A percentile compares a stretch with the other conserved stretches of the same genome.
Conservation (phyloP, 2,329 filamentous ascomycete genomes). For the Pseudocercospora fuligena region DNA sequence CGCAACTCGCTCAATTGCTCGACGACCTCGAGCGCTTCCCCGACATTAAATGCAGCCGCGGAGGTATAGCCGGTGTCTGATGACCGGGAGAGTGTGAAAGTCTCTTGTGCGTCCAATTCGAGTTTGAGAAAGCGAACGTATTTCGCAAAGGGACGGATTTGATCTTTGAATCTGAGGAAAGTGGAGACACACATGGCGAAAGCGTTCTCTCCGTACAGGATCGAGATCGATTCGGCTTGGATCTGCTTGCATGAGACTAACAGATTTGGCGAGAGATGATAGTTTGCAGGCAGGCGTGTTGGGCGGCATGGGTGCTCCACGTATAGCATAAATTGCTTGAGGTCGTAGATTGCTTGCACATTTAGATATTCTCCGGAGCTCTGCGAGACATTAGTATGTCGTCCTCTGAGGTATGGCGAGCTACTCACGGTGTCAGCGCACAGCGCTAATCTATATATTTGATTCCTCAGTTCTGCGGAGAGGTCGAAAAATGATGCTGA, state of each 20-base stretch:
- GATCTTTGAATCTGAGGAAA: not conserved
- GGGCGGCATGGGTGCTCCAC: not conserved
- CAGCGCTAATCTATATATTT: conserved; percentile 3
- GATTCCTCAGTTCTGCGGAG: conserved; percentile 1
- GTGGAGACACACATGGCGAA: not conserved
- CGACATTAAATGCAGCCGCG: not conserved
- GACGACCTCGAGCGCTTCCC: not conserved
- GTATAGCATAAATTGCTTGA: not conserved
- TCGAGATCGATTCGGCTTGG: not conserved
- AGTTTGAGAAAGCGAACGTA: not conserved
- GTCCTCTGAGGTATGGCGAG: not conserved
- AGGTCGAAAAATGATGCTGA: conserved; percentile 16
- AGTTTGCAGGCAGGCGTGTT: not conserved
- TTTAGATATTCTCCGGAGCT: not conserved
- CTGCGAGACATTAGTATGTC: not conserved
- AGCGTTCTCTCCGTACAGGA: not conserved
- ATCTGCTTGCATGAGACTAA: not conserved
- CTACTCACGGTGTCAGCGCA: not conserved
- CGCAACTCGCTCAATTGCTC: not conserved
- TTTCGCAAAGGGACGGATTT: not conserved
- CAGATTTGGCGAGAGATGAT: not conserved
- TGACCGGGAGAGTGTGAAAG: not conserved
- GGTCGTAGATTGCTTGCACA: not conserved
- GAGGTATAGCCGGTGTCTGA: not conserved
- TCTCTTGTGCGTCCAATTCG: not conserved